Conservation (phyloP, 2,329 filamentous ascomycete genomes). For the Achaetomium macrosporum region DNA sequence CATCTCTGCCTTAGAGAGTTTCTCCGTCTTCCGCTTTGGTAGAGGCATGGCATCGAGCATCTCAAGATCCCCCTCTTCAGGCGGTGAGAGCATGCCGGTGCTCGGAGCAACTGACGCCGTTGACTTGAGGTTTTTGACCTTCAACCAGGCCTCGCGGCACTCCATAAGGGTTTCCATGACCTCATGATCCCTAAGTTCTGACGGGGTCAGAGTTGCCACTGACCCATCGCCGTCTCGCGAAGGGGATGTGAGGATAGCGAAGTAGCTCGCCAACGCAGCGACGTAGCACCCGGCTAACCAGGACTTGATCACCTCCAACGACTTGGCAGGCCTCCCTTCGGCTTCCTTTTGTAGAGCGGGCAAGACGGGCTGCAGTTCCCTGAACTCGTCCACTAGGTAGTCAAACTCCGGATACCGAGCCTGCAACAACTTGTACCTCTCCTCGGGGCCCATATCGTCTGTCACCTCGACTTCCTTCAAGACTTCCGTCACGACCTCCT, state of each 20-base stretch:
- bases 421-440: constrained; percentile 69
- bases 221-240: constrained; percentile 52
- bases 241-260: constrained; percentile 83
- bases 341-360: constrained; percentile 53
- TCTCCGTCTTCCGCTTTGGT: constrained; percentile 28
- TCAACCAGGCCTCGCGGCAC: constrained; percentile 75
- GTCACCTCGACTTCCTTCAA: constrained; percentile 77
- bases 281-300: constrained; percentile 81
- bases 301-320: constrained; percentile 64
- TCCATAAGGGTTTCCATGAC: constrained; percentile 81
- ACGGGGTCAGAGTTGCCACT: constrained; percentile 60
- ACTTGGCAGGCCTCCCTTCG: constrained; percentile 44
- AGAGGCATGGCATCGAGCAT: constrained; percentile 15
- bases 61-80: constrained; percentile 30
- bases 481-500: constrained; percentile 73
- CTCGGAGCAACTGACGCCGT: constrained; percentile 31
- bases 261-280: constrained; percentile 85
- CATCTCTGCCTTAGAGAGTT: constrained; percentile 33
- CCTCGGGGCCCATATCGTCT: constrained; percentile 68
- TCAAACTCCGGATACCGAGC: constrained; percentile 90
- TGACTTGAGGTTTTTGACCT: constrained; percentile 59
- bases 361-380: constrained; percentile 63
- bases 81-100: constrained; percentile 31
- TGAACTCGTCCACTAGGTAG: constrained; percentile 72
- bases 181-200: constrained; percentile 80